Conservation (phyloP, 768 basidiomycete species). For the Leccinum uliginosum region DNA sequence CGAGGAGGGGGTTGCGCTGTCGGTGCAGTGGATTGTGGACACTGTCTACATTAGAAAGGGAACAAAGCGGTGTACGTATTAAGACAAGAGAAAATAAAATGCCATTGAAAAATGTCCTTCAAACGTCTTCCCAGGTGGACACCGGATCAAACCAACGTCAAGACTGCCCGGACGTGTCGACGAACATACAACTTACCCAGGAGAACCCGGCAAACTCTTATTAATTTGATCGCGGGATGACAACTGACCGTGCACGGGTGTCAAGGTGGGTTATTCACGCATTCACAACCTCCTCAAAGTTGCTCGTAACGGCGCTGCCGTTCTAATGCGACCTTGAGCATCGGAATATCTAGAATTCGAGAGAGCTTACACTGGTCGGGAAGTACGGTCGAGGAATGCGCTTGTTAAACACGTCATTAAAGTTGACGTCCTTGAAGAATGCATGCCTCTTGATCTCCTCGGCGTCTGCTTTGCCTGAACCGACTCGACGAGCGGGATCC, state of each 20-base stretch:
- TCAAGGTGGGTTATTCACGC: constrained; percentile 93
- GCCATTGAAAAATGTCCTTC: constrained; percentile 25
- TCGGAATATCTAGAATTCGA: neutral
- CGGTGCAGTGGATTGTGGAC: too few relatives aligned
- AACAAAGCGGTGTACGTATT: constrained; percentile 27
- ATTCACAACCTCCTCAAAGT: constrained; percentile 94
- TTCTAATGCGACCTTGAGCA: constrained; percentile 43
- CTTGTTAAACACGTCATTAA: constrained; percentile 95
- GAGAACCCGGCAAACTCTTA: constrained; percentile 98
- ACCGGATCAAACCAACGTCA: constrained; percentile 10
- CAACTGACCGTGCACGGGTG: constrained; percentile 93
- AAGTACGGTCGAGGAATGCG: constrained; percentile 97
- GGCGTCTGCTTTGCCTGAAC: constrained; percentile 88
- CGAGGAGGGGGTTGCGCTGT: too few relatives aligned
- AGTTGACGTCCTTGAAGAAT: constrained; percentile 98
- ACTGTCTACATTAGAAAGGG: constrained; percentile 30
- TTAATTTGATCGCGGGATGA: constrained; percentile 87
- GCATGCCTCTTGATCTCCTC: constrained; percentile 96
- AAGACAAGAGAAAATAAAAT: constrained; percentile 28
- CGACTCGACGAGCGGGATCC: constrained; percentile 86
- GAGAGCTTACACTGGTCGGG: constrained; percentile 81
- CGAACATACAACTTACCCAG: constrained; percentile 53
- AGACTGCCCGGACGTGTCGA: neutral
- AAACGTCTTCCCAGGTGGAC: constrained; percentile 58
- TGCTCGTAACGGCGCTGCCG: constrained; percentile 82